Base-by-base conservation (phyloP, 768 basidiomycete genomes). In the Suillus lakei region DNA sequence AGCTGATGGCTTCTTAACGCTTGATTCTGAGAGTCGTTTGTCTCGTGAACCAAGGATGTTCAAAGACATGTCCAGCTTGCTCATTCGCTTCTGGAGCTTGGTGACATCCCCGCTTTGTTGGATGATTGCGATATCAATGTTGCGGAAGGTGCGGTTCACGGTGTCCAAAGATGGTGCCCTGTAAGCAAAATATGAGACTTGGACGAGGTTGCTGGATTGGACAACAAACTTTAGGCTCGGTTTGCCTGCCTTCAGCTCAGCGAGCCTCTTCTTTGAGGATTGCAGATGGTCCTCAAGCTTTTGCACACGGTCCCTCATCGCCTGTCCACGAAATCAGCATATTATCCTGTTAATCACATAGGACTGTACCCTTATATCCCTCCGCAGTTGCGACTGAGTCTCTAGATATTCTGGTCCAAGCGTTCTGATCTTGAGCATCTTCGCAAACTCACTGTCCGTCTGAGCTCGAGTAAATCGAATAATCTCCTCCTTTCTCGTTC, bases 401-500 rank as follows among this genome's bases (percentile, higher is more conserved):
- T 96, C 95, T 16, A 89, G 82, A 72, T 95, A 91, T 71, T 98
- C 95, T 0, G 97, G 95, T 15, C 91, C 91, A n/a, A 96, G 78
- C n/a, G 90, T 88, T 55, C 91, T 84, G 3, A 87, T 81, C 71
- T 86, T 88, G 61, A 93, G 78, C 82, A 91, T 86, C 71, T 88
- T 90, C 12, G 88, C 85, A 74, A 96, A 93, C 62, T 91, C 91
- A 4, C 87, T 84, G 72, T 98, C 95, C 36, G 83, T 84, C 66
- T 88, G 87, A 1, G 95, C 95, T 69, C 86, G 88, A 62, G 89
- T 83, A 75, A 94, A 96, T 5, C 93, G 87, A 21, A 82, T 80
- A 30, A 94, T 91, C 72, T 98, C 95, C 73, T 96, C 95, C 69
- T 86, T 86, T 68, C 92, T 88, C 65, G 92, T 93, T 59, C 87